Evolutionary conservation across 2,329 filamentous ascomycete species (phyloP), one percentile per base, ranked within the genome.

Genomic region (Aspergillus pseudoviridinutans): DNA sequence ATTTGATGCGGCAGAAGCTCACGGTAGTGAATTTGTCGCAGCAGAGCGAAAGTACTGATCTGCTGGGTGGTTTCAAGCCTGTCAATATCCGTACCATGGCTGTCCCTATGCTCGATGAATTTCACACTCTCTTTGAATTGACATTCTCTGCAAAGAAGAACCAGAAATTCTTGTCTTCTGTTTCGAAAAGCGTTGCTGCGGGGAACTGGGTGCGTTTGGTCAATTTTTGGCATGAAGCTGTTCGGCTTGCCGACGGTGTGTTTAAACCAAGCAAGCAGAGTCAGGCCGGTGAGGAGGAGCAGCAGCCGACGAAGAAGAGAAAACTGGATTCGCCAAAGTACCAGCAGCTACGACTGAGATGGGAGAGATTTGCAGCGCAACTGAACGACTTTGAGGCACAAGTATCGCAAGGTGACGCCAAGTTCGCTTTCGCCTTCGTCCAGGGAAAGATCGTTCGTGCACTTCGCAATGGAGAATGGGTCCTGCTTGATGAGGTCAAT

Each of bases 381-480:
- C 77, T 96, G 17, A 84, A 87, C 54, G 87, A 91, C 66, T 90
- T 97, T 56, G 89, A 95, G 62, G 81, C 89, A 3, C 91, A 96
- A 53, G 71, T 77, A 78, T 95, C 56, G 81, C 87, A 54, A 85
- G 87, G 67, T 82, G 90, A 55, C 84, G 86, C 41, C 84, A 91
- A 65, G 84, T 96, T 97, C 72, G 91, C 93, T 0, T 99, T 99
- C 74, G 91, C 91, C 0, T 99, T 99, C 69, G 85, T 97, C 0
- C 94, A 99, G 74, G 93, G 94, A 61, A 96, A 95, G 67, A 89
- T 99, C 61, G 89, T 99, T 57, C 95, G 95, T 75, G 94, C 95
- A n/a, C 87, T 93, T 25, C 84, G 93, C 44, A 96, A 97, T 68
- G 94, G 94, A 7, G 92, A 97, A 73, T 99, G 94, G 94, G 89